phyloP scores from a whole-genome alignment of 441 rosid genomes.

The Gossypium gossypioides region DNA sequence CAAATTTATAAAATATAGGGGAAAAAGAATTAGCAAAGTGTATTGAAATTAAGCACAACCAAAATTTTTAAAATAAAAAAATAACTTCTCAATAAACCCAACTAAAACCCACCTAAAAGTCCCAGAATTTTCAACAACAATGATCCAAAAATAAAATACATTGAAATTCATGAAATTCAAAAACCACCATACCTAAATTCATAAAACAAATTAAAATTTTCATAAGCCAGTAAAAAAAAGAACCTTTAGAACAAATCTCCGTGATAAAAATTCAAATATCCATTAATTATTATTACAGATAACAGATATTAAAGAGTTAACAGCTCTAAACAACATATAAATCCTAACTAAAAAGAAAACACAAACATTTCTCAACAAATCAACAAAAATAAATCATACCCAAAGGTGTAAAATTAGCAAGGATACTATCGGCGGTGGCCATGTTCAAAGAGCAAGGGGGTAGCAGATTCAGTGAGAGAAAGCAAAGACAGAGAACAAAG shows the following conservation, averaged over 20 bases:
- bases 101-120: slow-evolving; percentile 3
- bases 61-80: neutral
- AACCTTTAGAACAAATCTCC: slow-evolving; percentile 1
- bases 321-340: neutral
- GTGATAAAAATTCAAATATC: neutral
- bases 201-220: neutral
- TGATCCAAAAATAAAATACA: neutral
- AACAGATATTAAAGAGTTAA: neutral
- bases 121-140: neutral
- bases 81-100: neutral
- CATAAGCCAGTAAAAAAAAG: neutral
- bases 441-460: slow-evolving; percentile 15
- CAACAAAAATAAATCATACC: slow-evolving; percentile 24
- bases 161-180: neutral
- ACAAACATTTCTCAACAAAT: neutral
- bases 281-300: neutral
- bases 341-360: neutral
- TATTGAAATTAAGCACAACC: neutral
- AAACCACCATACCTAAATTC: neutral
- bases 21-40: neutral
- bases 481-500: neutral
- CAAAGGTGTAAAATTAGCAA: slow-evolving; percentile 31
- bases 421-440: slow-evolving; percentile 49
- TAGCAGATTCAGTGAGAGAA: slow-evolving; percentile 2
- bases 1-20: neutral